Evolutionary conservation across 2,329 filamentous ascomycete genomes (phyloP).

Genomic region (Aspergillus sp.): DNA sequence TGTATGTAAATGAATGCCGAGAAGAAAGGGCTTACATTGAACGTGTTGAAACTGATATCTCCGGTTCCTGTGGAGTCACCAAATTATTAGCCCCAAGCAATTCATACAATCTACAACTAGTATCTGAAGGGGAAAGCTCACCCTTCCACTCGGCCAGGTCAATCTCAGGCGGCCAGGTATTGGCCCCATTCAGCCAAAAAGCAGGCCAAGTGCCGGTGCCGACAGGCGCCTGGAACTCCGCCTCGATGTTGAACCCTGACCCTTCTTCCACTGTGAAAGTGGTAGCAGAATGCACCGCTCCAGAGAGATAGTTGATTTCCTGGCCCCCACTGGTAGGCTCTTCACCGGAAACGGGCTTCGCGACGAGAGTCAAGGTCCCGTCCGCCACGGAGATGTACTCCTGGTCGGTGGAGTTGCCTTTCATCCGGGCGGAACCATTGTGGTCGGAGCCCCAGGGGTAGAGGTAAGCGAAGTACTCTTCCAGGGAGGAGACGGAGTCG

Average conservation of each 20-base stretch:
- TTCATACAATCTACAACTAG: too few relatives aligned
- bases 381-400: slow-evolving; percentile 44
- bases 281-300: slow-evolving; percentile 46
- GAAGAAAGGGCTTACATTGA: slow-evolving; percentile 14
- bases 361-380: slow-evolving; percentile 50
- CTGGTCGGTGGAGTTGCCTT: slow-evolving; percentile 28
- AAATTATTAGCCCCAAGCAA: background rate
- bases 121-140: background rate
- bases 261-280: slow-evolving; percentile 40
- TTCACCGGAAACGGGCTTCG: slow-evolving; percentile 42
- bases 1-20: background rate
- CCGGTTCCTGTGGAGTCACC: slow-evolving; percentile 27
- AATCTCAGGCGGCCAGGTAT: slow-evolving; percentile 60
- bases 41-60: slow-evolving; percentile 26
- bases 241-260: slow-evolving; percentile 42
- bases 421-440: slow-evolving; percentile 59
- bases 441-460: slow-evolving; percentile 61
- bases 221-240: slow-evolving; percentile 40
- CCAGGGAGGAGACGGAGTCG: slow-evolving; percentile 30
- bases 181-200: slow-evolving; percentile 58
- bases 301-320: slow-evolving; percentile 54
- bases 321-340: slow-evolving; percentile 23
- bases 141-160: slow-evolving; percentile 64
- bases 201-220: slow-evolving; percentile 56
- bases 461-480: slow-evolving; percentile 51